These are phyloP conservation scores for Fallopia convolvulus DNA, from an alignment of 148 eudicot species.

Conservation along the genomic window DNA sequence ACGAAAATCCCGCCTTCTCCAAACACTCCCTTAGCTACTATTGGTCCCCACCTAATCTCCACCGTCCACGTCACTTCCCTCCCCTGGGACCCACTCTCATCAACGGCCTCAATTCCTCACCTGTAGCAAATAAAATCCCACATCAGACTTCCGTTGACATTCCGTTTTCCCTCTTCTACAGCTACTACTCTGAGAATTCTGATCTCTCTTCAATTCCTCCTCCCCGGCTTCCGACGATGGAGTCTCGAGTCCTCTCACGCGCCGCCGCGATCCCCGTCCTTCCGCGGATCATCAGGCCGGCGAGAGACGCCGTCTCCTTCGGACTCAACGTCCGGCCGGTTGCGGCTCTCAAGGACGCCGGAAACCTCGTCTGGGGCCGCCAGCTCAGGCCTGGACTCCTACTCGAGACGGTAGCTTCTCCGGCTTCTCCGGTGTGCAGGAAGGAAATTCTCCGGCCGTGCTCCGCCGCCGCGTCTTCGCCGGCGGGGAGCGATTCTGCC, in stretches of 20 bases:
- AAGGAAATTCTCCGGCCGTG: constrained; percentile 54
- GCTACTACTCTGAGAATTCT: not conserved
- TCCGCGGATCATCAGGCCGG: constrained; percentile 31
- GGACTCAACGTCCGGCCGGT: constrained; percentile 14
- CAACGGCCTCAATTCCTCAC: not conserved
- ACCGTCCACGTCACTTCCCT: not conserved
- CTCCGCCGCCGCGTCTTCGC: constrained; percentile 48
- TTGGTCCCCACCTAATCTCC: not conserved
- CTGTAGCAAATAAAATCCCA: not conserved
- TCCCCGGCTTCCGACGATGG: constrained; percentile 29
- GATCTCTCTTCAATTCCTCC: not conserved
- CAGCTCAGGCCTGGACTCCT: constrained; percentile 72
- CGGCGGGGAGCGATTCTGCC: constrained; percentile 62
- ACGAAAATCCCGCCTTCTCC: constrained; percentile 9
- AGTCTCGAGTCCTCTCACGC: constrained; percentile 70
- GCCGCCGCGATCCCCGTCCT: constrained; percentile 48
- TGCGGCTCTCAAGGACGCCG: constrained; percentile 44
- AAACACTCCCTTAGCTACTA: constrained; percentile 11
- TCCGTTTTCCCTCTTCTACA: not conserved
- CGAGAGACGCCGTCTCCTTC: constrained; percentile 16
- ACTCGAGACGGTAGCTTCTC: constrained; percentile 27
- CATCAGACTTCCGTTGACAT: not conserved
- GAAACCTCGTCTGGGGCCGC: constrained; percentile 73
- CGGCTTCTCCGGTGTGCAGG: constrained; percentile 12
- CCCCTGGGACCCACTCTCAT: not conserved